Percentiles rank a stretch among this genome's conserved stretches.
Conservation (phyloP, 2,329 filamentous ascomycete genomes). For the Periconia macrospinosa region DNA sequence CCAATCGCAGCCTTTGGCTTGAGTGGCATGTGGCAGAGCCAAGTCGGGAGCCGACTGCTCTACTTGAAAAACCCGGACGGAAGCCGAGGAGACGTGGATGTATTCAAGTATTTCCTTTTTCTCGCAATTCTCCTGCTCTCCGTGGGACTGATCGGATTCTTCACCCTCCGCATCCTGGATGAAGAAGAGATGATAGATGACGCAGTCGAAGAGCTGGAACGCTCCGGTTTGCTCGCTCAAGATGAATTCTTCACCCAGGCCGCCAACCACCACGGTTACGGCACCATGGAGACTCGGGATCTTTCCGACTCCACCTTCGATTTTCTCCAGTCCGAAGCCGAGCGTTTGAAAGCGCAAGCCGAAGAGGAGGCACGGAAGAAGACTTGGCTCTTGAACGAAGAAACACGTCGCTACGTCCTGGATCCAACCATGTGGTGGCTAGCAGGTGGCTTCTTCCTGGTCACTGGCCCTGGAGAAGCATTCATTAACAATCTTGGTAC, state of each 20-base stretch:
- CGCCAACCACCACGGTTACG: conserved; percentile 61
- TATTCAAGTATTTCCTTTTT: conserved; percentile 88
- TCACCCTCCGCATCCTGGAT: conserved; percentile 76
- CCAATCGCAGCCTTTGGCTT: conserved; percentile 92
- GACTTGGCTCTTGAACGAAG: conserved; percentile 86
- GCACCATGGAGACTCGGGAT: conserved; percentile 57
- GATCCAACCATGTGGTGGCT: conserved; percentile 97
- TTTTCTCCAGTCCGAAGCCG: conserved; percentile 47
- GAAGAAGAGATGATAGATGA: conserved; percentile 88
- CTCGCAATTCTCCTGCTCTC: conserved; percentile 70
- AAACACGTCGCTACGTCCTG: conserved; percentile 80
- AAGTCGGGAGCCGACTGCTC: conserved; percentile 78
- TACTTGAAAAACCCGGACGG: conserved; percentile 70
- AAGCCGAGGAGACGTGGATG: conserved; percentile 62
- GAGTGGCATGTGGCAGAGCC: conserved; percentile 94
- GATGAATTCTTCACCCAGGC: conserved; percentile 70
- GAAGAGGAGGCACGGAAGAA: conserved; percentile 72
- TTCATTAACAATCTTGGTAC: conserved; percentile 98
- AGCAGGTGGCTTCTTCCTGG: conserved; percentile 85
- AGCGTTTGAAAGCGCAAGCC: conserved; percentile 50
- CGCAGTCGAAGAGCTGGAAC: conserved; percentile 86
- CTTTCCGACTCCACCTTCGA: conserved; percentile 52
- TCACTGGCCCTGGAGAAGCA: conserved; percentile 92
- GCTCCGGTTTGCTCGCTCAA: conserved; percentile 78
- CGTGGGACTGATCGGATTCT: conserved; percentile 72